Base-by-base conservation (phyloP, 2,329 filamentous ascomycete genomes). In the Dothiorella sarmentorum region DNA sequence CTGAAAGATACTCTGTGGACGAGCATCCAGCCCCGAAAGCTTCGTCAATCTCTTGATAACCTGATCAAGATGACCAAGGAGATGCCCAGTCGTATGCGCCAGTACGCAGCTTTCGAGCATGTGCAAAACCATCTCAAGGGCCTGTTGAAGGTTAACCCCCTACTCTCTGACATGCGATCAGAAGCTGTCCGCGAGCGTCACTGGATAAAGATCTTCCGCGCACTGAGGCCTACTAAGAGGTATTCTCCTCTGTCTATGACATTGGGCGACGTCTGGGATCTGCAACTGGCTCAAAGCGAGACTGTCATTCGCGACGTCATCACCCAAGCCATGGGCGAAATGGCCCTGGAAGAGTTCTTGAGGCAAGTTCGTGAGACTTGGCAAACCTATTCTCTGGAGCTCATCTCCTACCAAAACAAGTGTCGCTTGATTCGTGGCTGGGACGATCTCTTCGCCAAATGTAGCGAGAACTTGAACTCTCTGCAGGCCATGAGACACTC, bases 41-140 rank as follows among this genome's bases (percentile, higher is more conserved):
- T 99, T 60, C 86, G 94, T 35, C 85, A 89, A 66, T 89, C 90
- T 62, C 87, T 99, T 52, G 93, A 99, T 69, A 87, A 88, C 47
- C 82, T 97, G 56, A 90, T 97, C 72, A 96, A 96, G 79, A 96
- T 96, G 83, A 97, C 92, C 33, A 97, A 96, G 76, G 93, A 97
- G 63, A 97, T 99, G 94, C 94, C 95, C 0, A 96, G 91, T 74
- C 87, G 94, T 61, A 97, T 99, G 93, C 87, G 95, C 61, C 95
- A 99, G 70, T 99, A 99, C 73, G 93, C 95, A 66, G 95, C 95
- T n/a, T 99, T 99, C 71, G 95, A 99, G 74, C 93, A 99, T 69
- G 91, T 99, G 37, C 95, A 99, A 71, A 91, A 85, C 63, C 89
- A 95, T 27, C 83, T 99, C 38, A 89, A 91, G 43, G 87, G 92